Evolutionary conservation across 495 filamentous ascomycete genomes (phyloP), one percentile per base, ranked within the genome.

Genomic region (Xylaria flabelliformis): DNA sequence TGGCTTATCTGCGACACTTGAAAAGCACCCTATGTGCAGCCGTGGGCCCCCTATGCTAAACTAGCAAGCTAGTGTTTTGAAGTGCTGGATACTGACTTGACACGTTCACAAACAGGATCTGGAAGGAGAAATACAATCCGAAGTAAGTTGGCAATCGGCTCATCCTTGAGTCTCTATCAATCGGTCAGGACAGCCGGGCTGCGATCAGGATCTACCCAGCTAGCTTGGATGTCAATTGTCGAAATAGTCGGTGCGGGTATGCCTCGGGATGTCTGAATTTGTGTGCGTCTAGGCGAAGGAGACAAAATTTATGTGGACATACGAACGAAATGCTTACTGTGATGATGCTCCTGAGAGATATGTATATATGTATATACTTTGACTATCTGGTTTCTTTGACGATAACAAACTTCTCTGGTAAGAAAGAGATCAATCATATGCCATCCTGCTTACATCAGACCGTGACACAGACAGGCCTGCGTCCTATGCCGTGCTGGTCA

Each of bases 61-160:
- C 69, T 44, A 66, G 59, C 17, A 21, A 61, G 41, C 62, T 72
- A 72, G 70, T 67, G 70, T 67, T 66, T 67, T 39, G 48, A 50
- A 59, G n/a, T 36, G 39, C 55, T 66, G 70, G 63, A 70, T 70
- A 53, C 72, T 76, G 67, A 78, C 74, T 73, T 76, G 50, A 68
- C 65, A 71, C 65, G 56, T 64, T 67, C 65, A 62, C 66, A 32
- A 69, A 71, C 76, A 97, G 94, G 94, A 97, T 97, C 73, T 97
- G 94, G 94, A 97, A 97, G 80, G 93, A 95, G 61, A 97, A 97
- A 82, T 97, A 97, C 82, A 89, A 93, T 78, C 93, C 73, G 81
- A 72, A 67, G 55, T 72, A 67, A 67, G 50, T 44, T 46, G 48
- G 50, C 51, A 44, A 36, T 39, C 24, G 46, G 26, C n/a, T 39